Conservation (phyloP, 768 basidiomycete genomes). For the Thelephora aurantiotincta region DNA sequence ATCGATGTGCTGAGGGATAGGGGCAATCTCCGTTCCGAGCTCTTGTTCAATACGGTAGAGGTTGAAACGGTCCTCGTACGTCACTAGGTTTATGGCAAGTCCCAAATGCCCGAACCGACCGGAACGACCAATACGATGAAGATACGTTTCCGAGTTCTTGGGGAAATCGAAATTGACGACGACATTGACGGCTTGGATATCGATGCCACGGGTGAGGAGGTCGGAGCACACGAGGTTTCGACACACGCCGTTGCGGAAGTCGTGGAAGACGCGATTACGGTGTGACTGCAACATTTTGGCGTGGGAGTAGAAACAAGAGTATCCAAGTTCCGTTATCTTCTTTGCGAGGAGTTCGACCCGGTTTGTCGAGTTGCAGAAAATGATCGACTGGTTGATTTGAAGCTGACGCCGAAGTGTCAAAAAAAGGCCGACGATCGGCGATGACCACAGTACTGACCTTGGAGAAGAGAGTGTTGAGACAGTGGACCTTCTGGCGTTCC, state of each 20-base stretch:
- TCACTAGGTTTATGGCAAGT: constrained; percentile 94
- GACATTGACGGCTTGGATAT: constrained; percentile 99
- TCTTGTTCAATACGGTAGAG: constrained; percentile 98
- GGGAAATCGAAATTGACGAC: constrained; percentile 99
- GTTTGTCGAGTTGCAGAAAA: constrained; percentile 99
- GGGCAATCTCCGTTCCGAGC: constrained; percentile 93
- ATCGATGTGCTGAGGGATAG: constrained; percentile 87
- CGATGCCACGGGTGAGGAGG: constrained; percentile 96
- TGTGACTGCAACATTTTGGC: constrained; percentile 99
- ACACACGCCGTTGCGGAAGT: constrained; percentile 97
- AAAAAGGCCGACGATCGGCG: not conserved
- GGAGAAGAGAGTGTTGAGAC: constrained; percentile 97
- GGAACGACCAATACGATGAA: constrained; percentile 95
- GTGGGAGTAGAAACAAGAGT: constrained; percentile 99
- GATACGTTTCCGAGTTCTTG: constrained; percentile 97
- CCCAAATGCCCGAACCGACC: constrained; percentile 96
- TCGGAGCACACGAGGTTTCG: constrained; percentile 97
- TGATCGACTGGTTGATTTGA: constrained; percentile 99
- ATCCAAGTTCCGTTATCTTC: constrained; percentile 98
- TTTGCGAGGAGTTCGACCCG: constrained; percentile 98
- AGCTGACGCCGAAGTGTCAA: constrained; percentile 34
- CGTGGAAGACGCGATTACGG: constrained; percentile 99
- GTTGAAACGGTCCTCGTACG: constrained; percentile 96
- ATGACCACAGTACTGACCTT: constrained; percentile 39
- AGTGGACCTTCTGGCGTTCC: constrained; percentile 98